phyloP scores from a whole-genome alignment of 176 grass and related monocot genomes.

The Carex myosuroides region DNA sequence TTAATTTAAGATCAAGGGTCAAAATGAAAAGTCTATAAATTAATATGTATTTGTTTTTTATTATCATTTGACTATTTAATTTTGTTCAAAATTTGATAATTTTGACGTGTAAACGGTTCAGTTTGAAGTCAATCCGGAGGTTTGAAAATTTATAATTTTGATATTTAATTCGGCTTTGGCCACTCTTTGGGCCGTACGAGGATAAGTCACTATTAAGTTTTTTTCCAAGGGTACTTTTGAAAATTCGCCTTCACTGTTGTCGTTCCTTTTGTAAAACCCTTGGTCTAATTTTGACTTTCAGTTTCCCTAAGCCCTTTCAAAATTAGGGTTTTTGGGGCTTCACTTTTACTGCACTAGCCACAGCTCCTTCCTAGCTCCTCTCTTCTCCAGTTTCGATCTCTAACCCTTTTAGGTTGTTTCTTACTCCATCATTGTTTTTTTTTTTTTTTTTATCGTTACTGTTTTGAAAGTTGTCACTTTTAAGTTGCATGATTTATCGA shows the following conservation, averaged over 20 bases:
- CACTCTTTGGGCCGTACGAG: background rate
- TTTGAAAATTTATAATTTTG: too few species aligned
- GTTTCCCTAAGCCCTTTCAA: background rate
- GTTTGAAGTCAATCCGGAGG: too few species aligned
- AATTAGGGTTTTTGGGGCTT: slow-evolving; percentile 19
- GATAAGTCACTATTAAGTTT: background rate
- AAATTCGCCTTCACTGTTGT: background rate
- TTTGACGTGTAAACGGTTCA: too few species aligned
- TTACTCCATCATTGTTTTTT: background rate
- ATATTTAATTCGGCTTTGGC: too few species aligned
- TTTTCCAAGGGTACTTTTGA: background rate
- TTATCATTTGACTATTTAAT: too few species aligned
- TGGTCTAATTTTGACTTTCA: background rate
- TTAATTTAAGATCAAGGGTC: too few species aligned
- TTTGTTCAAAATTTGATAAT: too few species aligned
- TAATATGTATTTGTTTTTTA: too few species aligned
- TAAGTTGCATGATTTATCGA: background rate
- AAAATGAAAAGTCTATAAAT: too few species aligned
- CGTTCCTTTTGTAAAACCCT: background rate
- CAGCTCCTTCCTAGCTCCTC: background rate
- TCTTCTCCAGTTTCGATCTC: background rate
- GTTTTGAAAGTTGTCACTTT: background rate
- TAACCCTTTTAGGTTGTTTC: background rate
- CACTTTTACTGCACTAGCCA: background rate
- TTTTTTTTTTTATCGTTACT: background rate